phyloP scores from a whole-genome alignment of 257 asterid species.

The Solanum tarapatanum region DNA sequence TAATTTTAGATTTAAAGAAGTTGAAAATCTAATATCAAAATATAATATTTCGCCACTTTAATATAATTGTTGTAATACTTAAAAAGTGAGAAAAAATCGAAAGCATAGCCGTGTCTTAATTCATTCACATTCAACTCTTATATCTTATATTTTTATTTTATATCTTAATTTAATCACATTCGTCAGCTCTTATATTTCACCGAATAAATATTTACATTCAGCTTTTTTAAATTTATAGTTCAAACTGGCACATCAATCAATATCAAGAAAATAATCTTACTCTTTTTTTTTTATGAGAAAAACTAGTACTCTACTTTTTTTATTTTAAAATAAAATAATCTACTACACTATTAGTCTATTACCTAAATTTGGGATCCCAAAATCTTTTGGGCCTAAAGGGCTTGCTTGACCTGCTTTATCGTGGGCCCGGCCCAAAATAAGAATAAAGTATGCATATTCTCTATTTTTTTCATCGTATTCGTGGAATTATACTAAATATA shows the following conservation, averaged over 20 bases:
- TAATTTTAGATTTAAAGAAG: neutral
- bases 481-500: too few relatives aligned
- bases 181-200: neutral
- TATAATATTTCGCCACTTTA: too few relatives aligned
- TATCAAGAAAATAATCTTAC: neutral
- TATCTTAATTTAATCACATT: neutral
- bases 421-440: rapidly evolving
- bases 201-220: neutral
- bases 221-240: neutral
- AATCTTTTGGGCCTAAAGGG: neutral
- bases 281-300: neutral
- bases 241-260: neutral
- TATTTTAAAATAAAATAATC: neutral
- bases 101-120: neutral
- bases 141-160: neutral
- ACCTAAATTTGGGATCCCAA: neutral
- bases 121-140: neutral
- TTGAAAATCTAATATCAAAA: too few relatives aligned
- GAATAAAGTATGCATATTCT: too few relatives aligned
- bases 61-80: neutral
- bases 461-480: too few relatives aligned
- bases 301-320: neutral
- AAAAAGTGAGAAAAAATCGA: too few relatives aligned
- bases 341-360: neutral
- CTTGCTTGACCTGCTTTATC: neutral